Base-by-base conservation (phyloP, 2,329 filamentous ascomycete genomes). In the Teratosphaeria gauchensis region DNA sequence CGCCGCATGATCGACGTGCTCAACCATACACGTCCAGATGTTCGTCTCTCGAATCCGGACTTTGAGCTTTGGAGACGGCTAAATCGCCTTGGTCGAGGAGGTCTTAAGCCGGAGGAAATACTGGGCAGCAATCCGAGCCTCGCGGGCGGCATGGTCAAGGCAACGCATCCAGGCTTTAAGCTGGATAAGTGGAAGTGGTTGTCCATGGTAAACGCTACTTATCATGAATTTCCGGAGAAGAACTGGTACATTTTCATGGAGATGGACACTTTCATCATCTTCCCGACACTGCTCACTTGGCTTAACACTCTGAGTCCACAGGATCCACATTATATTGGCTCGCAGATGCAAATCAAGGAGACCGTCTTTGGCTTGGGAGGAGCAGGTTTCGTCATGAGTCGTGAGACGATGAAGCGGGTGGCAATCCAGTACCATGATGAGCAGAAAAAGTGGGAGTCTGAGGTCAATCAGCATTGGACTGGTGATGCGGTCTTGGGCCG, bases 241-340 rank as follows among this genome's bases (percentile, higher is more conserved):
- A 80, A 79, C 57, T 85, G 82, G 82, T 85, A 78, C 61, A 72
- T 83, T 58, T 85, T 85, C 66, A 77, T 83, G 53, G 82, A 84
- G 63, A 77, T 80, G 0, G 82, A 85, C 65, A 84, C 81, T 0
- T 84, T 82, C 62, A 68, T 84, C 48, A 72, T 81, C 9, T 81
- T 81, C 74, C 71, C 75, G 35, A 82, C 80, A 33, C 63, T 84
- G 48, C 65, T 83, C 16, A 70, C 75, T 28, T 84, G 80, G 80
- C 73, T 85, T 24, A 71, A 73, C 19, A 72, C 76, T 24, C 77
- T 81, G 61, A 77, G 84, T 65, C 63, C 77, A 2, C 68, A 66
- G 1, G 68, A 79, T 59, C 77, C 78, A 4, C 70, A 74, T 53
- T 84, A 84, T 65, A 74, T 82, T 33, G 82, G 80, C 46, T 80